Conservation (phyloP, 75 land plant genomes). For the Gnetum montanum region DNA sequence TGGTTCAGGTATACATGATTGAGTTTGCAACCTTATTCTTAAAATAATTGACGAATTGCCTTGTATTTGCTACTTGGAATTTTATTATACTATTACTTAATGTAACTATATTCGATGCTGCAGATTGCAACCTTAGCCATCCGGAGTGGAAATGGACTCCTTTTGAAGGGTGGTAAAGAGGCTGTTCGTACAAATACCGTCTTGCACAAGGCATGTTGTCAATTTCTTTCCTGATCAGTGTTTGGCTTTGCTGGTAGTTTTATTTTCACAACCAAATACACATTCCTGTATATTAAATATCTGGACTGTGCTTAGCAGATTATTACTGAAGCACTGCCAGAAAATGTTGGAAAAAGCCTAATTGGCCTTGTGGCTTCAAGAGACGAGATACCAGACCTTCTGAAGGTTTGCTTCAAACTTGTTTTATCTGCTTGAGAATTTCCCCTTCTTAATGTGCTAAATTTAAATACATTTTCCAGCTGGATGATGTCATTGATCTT, state of each 20-base stretch:
- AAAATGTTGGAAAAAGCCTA: slow-evolving; percentile 59
- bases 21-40: neutral
- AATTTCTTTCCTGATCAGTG: no score
- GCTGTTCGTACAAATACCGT: slow-evolving; percentile 83
- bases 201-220: slow-evolving; percentile 82
- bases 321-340: slow-evolving; percentile 78
- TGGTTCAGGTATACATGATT: slow-evolving; percentile 71
- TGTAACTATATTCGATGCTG: no score
- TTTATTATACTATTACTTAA: no score
- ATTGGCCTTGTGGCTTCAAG: slow-evolving; percentile 93
- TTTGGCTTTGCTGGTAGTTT: no score
- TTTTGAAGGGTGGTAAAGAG: slow-evolving; percentile 96
- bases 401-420: no score
- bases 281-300: neutral
- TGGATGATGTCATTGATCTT: slow-evolving; percentile 98
- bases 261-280: no score
- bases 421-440: no score
- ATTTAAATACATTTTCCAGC: slow-evolving; percentile 27
- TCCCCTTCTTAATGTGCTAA: no score
- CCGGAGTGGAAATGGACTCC: slow-evolving; percentile 92
- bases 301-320: slow-evolving; percentile 45
- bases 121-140: slow-evolving; percentile 93
- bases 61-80: no score
- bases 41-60: neutral
- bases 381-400: slow-evolving; percentile 90